Evolutionary conservation across 1,139 yeast genomes (phyloP).

Genomic region (Meyerozyma carpophila): DNA sequence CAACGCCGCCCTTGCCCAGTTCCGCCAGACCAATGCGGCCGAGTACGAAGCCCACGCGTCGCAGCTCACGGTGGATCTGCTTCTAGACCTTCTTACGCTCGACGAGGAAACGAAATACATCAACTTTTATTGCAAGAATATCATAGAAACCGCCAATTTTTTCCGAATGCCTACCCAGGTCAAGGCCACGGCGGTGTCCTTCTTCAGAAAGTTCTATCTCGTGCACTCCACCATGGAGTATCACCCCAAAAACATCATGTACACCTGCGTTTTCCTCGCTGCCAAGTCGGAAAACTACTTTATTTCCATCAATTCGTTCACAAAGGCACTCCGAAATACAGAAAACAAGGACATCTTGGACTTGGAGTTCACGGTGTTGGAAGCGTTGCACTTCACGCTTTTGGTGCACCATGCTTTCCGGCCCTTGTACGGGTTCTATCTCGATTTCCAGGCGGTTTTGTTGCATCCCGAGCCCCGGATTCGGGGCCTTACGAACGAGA

Average conservation of each 20-base stretch:
- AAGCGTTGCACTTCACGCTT: slow-evolving; percentile 71
- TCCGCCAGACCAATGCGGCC: slow-evolving; percentile 26
- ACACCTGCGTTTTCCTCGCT: slow-evolving; percentile 85
- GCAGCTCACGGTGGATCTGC: slow-evolving; percentile 26
- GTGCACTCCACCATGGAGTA: slow-evolving; percentile 76
- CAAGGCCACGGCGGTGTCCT: slow-evolving; percentile 79
- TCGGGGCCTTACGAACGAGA: slow-evolving; percentile 36
- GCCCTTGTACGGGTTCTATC: slow-evolving; percentile 86
- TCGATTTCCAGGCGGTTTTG: slow-evolving; percentile 73
- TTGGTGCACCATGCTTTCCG: slow-evolving; percentile 84
- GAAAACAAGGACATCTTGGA: slow-evolving; percentile 64
- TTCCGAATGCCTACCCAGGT: slow-evolving; percentile 47
- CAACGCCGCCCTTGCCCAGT: slow-evolving; percentile 16
- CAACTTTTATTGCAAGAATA: slow-evolving; percentile 65
- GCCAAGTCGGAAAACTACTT: slow-evolving; percentile 91
- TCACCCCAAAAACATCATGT: slow-evolving; percentile 78
- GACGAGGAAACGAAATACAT: slow-evolving; percentile 72
- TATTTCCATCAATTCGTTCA: slow-evolving; percentile 79
- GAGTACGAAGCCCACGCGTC: slow-evolving; percentile 24
- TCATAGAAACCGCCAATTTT: slow-evolving; percentile 47
- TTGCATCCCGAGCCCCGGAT: slow-evolving; percentile 30
- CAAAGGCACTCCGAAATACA: slow-evolving; percentile 61
- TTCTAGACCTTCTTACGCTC: slow-evolving; percentile 45
- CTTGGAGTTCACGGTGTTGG: slow-evolving; percentile 72
- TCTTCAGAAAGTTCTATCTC: slow-evolving; percentile 75